Percentiles rank a stretch among this genome's conserved stretches.
phyloP scores from a whole-genome alignment of 495 filamentous ascomycete genomes.

The Daldinia decipiens region DNA sequence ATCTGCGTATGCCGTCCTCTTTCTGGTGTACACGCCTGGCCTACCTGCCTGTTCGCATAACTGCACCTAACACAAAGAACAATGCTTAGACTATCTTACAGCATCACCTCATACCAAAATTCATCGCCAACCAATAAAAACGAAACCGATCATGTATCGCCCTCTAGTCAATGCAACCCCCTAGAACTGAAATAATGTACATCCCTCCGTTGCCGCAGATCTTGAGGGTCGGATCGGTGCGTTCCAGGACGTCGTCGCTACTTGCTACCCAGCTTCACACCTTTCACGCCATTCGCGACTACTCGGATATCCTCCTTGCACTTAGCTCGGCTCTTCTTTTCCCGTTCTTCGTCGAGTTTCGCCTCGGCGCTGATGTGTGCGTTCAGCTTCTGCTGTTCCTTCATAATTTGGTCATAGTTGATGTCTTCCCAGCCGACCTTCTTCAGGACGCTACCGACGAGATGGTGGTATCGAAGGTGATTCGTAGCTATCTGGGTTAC shows the following conservation, averaged over 20 bases:
- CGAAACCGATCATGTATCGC: not conserved
- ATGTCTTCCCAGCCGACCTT: constrained; percentile 68
- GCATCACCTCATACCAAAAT: not conserved
- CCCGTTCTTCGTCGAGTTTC: constrained; percentile 44
- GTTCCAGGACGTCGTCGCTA: constrained; percentile 7
- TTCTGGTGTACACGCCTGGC: not conserved
- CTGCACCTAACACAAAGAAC: not conserved
- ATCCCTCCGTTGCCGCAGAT: not conserved
- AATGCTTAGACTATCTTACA: constrained; percentile 31
- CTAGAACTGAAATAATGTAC: constrained; percentile 3
- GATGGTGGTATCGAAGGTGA: constrained; percentile 65
- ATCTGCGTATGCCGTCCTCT: constrained; percentile 3
- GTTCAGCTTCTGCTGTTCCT: constrained; percentile 50
- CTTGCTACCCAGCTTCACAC: constrained; percentile 18
- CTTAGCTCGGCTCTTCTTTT: constrained; percentile 5
- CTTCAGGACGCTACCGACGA: constrained; percentile 64
- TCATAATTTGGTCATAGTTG: constrained; percentile 55
- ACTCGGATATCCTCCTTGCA: not conserved
- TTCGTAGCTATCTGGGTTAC: constrained; percentile 63
- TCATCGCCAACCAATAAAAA: constrained; percentile 6
- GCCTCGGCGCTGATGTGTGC: constrained; percentile 35
- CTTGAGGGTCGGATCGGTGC: not conserved
- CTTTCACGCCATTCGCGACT: constrained; percentile 2
- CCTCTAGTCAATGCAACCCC: constrained; percentile 2
- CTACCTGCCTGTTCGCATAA: not conserved